Percentiles rank a stretch among this genome's conserved stretches.
Evolutionary conservation across 768 basidiomycete genomes (phyloP).

Genomic region (Clavulina sp.): DNA sequence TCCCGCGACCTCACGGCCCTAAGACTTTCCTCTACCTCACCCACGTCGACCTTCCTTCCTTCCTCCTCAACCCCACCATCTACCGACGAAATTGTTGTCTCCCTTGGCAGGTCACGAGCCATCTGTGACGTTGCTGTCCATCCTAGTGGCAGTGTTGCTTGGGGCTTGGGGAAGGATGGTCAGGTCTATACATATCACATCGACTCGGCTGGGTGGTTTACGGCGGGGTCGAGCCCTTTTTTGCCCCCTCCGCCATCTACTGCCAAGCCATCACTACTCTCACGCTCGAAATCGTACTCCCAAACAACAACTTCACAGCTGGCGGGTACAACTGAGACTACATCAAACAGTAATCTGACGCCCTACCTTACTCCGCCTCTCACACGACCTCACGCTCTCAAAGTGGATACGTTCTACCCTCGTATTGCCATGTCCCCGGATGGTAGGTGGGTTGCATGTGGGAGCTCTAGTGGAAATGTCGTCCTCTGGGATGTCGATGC

Average conservation of each 20-base stretch:
- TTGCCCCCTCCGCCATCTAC: neutral
- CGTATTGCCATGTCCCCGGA: slow-evolving; percentile 7
- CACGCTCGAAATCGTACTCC: neutral
- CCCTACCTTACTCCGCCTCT: slow-evolving; percentile 2
- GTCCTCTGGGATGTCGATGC: slow-evolving; percentile 4
- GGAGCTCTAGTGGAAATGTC: slow-evolving; percentile 7
- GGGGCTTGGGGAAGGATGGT: neutral
- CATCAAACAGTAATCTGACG: neutral
- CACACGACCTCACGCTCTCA: neutral
- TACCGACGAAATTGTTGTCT: neutral
- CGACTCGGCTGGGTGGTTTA: neutral
- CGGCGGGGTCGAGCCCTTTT: neutral
- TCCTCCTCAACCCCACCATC: neutral
- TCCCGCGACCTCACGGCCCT: neutral
- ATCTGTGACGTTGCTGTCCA: neutral
- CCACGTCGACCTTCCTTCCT: neutral
- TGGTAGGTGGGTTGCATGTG: slow-evolving; percentile 6
- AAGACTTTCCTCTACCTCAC: neutral
- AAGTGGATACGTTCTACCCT: slow-evolving; percentile 5
- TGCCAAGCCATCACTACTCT: neutral
- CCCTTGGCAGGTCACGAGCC: neutral
- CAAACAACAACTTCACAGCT: neutral
- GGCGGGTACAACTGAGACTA: too few species aligned
- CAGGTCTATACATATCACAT: neutral
- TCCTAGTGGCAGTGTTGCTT: neutral